These are phyloP conservation scores for Dendrocalamus sinicus DNA, from an alignment of 176 grass and related monocot genomes.

Conservation along the genomic window DNA sequence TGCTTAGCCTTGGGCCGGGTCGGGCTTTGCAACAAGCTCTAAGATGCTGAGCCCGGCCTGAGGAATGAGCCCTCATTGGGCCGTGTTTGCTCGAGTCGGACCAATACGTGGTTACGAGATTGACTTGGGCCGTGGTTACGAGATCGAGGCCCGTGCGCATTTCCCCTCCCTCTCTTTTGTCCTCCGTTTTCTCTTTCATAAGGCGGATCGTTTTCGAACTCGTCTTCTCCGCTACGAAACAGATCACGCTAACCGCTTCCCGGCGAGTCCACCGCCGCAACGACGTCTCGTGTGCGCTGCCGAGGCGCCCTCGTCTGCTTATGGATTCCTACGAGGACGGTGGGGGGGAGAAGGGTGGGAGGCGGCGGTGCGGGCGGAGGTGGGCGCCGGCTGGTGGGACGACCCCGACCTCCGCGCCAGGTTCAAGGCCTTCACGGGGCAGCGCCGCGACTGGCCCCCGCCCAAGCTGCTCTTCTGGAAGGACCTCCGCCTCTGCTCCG, in stretches of 20 bases:
- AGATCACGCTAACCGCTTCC: background rate
- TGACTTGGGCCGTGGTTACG: background rate
- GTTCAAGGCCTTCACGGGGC: constrained; percentile 85
- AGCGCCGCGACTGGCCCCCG: constrained; percentile 66
- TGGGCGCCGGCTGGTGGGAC: constrained; percentile 58
- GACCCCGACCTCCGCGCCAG: constrained; percentile 56
- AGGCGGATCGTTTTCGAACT: background rate
- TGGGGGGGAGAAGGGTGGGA: constrained; percentile 37
- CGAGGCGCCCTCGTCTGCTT: background rate
- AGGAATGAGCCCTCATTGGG: background rate
- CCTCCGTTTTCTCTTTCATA: background rate
- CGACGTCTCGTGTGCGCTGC: background rate
- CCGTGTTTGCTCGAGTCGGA: background rate
- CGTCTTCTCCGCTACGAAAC: background rate
- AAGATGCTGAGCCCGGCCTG: background rate
- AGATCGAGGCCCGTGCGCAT: background rate
- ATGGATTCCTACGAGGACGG: constrained; percentile 23
- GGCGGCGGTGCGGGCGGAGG: constrained; percentile 58
- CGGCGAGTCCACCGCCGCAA: constrained; percentile 16
- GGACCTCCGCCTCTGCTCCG: constrained; percentile 54
- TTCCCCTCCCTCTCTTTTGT: background rate
- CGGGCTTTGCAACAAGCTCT: background rate
- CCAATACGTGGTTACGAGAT: background rate
- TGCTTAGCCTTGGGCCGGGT: background rate
- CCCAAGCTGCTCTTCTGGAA: constrained; percentile 72